Evolutionary conservation across 2,329 filamentous ascomycete genomes (phyloP).

Genomic region (Tolypocladium album): DNA sequence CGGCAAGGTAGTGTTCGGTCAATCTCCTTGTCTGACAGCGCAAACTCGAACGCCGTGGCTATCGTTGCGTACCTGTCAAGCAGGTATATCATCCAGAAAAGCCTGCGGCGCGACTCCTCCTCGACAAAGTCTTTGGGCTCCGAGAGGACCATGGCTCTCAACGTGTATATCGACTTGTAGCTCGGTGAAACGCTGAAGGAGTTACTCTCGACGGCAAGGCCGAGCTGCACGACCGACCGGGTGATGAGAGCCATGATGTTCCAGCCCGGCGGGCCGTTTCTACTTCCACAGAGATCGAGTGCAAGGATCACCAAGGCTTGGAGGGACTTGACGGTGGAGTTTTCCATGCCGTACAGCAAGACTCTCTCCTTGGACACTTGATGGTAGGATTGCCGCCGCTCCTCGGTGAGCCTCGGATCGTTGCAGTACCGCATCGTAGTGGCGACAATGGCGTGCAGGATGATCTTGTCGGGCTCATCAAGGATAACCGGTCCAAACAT

Average conservation of each 20-base stretch:
- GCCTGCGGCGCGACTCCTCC: conserved; percentile 70
- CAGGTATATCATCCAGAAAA: conserved; percentile 93
- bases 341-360: conserved; percentile 76
- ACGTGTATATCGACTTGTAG: conserved; percentile 79
- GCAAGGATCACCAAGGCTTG: conserved; percentile 83
- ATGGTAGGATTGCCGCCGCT: conserved; percentile 65
- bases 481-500: conserved; percentile 69
- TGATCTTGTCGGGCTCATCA: conserved; percentile 70
- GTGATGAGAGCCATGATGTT: conserved; percentile 85
- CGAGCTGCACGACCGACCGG: conserved; percentile 78
- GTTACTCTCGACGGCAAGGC: conserved; percentile 71
- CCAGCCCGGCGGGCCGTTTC: conserved; percentile 87
- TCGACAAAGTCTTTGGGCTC: conserved; percentile 81
- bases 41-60: conserved; percentile 85
- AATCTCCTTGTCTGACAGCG: conserved; percentile 79
- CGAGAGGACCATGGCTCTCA: conserved; percentile 74
- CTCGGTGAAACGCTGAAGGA: conserved; percentile 69
- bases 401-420: conserved; percentile 62
- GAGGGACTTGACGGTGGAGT: conserved; percentile 77
- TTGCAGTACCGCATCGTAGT: conserved; percentile 78
- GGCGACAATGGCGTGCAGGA: conserved; percentile 81
- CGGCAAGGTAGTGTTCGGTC: conserved; percentile 79
- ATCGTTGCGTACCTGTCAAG: conserved; percentile 86
- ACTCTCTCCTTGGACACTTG: conserved; percentile 77
- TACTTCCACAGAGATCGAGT: conserved; percentile 72